A percentile compares a stretch with the other conserved stretches of the same genome.
Evolutionary conservation across 2,329 filamentous ascomycete genomes (phyloP).

Genomic region (Ascochyta pisi): DNA sequence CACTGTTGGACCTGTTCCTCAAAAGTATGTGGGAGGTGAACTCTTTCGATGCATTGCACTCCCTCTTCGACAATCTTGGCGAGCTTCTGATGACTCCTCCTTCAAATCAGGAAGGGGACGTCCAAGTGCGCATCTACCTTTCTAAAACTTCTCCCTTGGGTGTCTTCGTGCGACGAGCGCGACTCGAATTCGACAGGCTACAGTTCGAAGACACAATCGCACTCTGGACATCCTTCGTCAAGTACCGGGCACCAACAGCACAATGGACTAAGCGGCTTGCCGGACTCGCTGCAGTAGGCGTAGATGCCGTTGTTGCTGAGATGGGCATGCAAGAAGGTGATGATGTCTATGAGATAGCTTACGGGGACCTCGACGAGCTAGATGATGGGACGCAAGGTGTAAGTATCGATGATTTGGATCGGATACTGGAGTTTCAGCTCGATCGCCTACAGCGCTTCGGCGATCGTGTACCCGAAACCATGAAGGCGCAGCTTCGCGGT

Average conservation of each 20-base stretch:
- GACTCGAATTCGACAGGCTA: conserved; percentile 80
- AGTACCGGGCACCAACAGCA: conserved; percentile 79
- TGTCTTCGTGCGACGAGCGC: conserved; percentile 76
- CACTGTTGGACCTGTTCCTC: conserved; percentile 88
- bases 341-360: conserved; percentile 58
- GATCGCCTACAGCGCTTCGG: conserved; percentile 88
- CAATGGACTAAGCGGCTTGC: conserved; percentile 59
- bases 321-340: conserved; percentile 63
- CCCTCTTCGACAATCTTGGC: conserved; percentile 71
- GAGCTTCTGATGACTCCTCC: conserved; percentile 62
- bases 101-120: conserved; percentile 21
- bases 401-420: conserved; percentile 81
- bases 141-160: conserved; percentile 81
- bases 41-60: conserved; percentile 79
- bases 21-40: conserved; percentile 83
- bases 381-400: conserved; percentile 55
- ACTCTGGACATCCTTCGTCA: conserved; percentile 83
- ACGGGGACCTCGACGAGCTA: conserved; percentile 55
- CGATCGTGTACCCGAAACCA: conserved; percentile 75
- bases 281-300: conserved; percentile 42
- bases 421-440: conserved; percentile 85
- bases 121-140: conserved; percentile 62
- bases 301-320: conserved; percentile 68
- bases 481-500: conserved; percentile 73
- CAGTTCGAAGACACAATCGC: conserved; percentile 79